Base-by-base conservation (phyloP, 768 basidiomycete species). In the Boletus rubroflammeus region DNA sequence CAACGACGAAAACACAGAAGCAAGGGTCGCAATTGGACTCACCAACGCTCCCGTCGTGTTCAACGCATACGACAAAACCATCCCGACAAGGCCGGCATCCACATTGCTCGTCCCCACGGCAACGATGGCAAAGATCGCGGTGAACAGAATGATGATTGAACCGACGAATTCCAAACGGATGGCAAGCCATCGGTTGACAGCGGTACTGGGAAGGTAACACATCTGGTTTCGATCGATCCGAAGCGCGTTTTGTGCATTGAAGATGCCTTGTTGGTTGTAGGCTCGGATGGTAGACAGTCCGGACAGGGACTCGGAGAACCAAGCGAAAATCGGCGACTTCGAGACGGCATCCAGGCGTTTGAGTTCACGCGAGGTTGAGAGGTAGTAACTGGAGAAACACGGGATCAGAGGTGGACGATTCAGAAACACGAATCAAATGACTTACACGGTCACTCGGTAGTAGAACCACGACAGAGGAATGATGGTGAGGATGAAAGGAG, bases 321-420 rank as follows among this genome's bases (percentile, higher is more conserved):
- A 89, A 0, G 86, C 87, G 68, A 96, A 95, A 54, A 98, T 92
- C 1, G 95, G 94, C 0, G 90, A 92, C 36, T 90, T 85, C 6
- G 91, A 91, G 25, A 92, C 86, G 0, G 93, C 88, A 60, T 94
- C 92, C 14, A 95, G 77, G 14, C 92, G 88, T 68, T 94, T 93
- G 25, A 94, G 78, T 67, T 94, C 92, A 25, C 92, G 84, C 1
- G 88, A 90, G 0, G 91, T 93, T 3, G 89, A 78, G 8, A 94
- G 81, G 67, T 94, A 94, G 69, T 96, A 96, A 40, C 90, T 93
- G 60, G 2, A 31, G 23, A 44, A 43, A 3, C 6, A 14, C 3
- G 4, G 31, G 32, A 25, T 55, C 44, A 45, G 54, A 43, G 28
- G 36, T 2, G 14, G 1, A 43, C 19, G 28, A n/a, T n/a, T n/a